Percentiles rank a stretch among this genome's conserved stretches.
phyloP scores from a whole-genome alignment of 176 grass and related monocot species.

The Triticum urartu region DNA sequence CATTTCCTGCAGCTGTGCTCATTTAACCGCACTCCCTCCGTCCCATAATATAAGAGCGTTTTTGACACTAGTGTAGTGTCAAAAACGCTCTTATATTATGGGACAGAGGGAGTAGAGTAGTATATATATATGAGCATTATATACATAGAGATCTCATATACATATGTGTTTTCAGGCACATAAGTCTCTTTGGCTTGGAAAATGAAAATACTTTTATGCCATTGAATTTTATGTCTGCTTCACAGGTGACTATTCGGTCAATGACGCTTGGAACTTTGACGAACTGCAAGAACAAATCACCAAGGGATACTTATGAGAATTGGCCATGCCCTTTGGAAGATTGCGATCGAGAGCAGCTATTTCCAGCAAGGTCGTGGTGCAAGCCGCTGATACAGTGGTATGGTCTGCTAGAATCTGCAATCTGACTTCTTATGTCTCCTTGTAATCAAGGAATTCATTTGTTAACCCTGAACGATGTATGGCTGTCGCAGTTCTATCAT shows the following conservation, averaged over 20 bases:
- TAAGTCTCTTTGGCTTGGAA: background rate
- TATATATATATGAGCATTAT: background rate
- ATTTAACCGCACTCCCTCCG: conserved; percentile 53
- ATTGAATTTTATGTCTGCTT: background rate
- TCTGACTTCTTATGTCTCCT: background rate
- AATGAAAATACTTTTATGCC: background rate
- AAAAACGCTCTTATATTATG: no score
- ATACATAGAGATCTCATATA: background rate
- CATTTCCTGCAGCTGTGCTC: conserved; percentile 71
- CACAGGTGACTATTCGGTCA: conserved; percentile 75
- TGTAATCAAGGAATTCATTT: background rate
- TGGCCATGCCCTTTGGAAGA: background rate
- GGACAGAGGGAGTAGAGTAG: no score
- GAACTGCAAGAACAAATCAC: conserved; percentile 73
- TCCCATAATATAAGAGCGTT: no score
- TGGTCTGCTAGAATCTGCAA: background rate
- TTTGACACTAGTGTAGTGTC: no score
- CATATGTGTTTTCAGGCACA: background rate
- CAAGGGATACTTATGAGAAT: conserved; percentile 71
- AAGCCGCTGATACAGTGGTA: background rate
- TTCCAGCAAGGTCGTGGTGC: background rate
- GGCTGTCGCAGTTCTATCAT: no score
- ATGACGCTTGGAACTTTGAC: conserved; percentile 78
- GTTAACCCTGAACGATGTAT: no score
- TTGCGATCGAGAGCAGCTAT: background rate